phyloP scores from a whole-genome alignment of 192 early-diverging fungal genomes.

The Paraglomus brasilianum region DNA sequence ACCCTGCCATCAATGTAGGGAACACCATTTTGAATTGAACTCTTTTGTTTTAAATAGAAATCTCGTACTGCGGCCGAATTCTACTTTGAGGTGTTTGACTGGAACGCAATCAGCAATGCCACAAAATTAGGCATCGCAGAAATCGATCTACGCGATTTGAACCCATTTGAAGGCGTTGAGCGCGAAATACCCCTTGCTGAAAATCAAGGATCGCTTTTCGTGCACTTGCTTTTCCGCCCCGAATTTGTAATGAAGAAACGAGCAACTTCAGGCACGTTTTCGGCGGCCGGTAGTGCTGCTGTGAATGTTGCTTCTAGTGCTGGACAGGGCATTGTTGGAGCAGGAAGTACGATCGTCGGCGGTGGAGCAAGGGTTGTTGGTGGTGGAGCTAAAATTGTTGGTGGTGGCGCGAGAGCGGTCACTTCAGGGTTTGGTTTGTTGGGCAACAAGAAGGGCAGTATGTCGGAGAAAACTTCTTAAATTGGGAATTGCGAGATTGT shows the following conservation, averaged over 20 bases:
- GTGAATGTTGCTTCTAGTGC: conserved; percentile 59
- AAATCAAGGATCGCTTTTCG: conserved; percentile 35
- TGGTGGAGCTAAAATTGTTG: conserved; percentile 33
- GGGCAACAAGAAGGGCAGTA: too few relatives aligned
- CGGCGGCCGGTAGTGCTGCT: conserved; percentile 53
- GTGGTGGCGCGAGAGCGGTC: conserved; percentile 11
- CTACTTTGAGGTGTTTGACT: conserved; percentile 61
- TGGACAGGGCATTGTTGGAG: conserved; percentile 50
- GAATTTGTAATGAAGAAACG: conserved; percentile 39
- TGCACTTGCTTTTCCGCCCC: conserved; percentile 58
- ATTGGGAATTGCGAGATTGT: too few relatives aligned
- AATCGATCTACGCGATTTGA: conserved; percentile 43
- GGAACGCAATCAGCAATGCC: conserved; percentile 60
- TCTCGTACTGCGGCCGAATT: conserved; percentile 37
- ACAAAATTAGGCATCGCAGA: conserved; percentile 48
- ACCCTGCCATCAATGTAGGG: neutral
- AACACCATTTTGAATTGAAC: conserved; percentile 39
- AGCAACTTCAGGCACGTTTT: conserved; percentile 44
- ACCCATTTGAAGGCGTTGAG: conserved; percentile 40
- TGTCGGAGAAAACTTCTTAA: too few relatives aligned
- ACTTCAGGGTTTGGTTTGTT: too few relatives aligned
- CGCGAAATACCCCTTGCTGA: conserved; percentile 43
- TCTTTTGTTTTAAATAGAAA: conserved; percentile 37
- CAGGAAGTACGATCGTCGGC: conserved; percentile 39
- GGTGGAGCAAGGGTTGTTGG: conserved; percentile 40